Percentiles rank a stretch among this genome's conserved stretches.
Evolutionary conservation across 805 yeast species (phyloP).

Genomic region (Huiozyma sinensis): DNA sequence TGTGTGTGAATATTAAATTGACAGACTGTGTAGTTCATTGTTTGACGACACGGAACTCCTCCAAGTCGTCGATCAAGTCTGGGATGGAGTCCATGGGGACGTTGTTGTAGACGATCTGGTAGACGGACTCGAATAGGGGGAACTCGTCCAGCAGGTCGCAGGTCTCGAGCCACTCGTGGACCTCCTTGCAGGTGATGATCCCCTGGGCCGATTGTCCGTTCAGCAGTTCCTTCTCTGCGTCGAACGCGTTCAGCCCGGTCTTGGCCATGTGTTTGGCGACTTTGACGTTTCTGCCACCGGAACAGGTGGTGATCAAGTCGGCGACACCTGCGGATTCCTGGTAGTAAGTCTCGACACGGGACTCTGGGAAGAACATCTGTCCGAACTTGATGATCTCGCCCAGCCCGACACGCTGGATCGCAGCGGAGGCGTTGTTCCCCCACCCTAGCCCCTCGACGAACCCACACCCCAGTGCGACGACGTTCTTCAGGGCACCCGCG

Average conservation of each 20-base stretch:
- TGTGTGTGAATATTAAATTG: too few species aligned
- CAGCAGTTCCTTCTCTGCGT: conserved; percentile 73
- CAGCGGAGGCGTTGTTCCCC: conserved; percentile 99
- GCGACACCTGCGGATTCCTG: conserved; percentile 97
- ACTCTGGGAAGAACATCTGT: conserved; percentile 64
- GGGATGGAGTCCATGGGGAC: conserved; percentile 71
- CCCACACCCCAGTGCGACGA: conserved; percentile 93
- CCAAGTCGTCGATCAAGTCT: conserved; percentile 44
- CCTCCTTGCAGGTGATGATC: conserved; percentile 81
- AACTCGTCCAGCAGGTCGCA: conserved; percentile 46
- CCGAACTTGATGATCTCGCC: conserved; percentile 86
- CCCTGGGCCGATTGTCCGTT: conserved; percentile 98
- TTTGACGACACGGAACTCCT: conserved; percentile 7
- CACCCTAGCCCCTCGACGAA: conserved; percentile 96
- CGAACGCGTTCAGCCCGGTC: conserved; percentile 64
- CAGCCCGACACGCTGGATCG: conserved; percentile 91
- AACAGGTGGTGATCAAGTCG: conserved; percentile 92
- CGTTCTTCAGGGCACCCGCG: conserved; percentile 95
- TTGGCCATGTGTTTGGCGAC: conserved; percentile 82
- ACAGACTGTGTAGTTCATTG: too few species aligned
- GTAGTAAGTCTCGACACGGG: conserved; percentile 71
- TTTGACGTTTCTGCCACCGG: conserved; percentile 93
- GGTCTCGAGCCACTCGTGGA: conserved; percentile 62
- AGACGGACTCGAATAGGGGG: conserved; percentile 62
- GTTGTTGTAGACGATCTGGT: conserved; percentile 69